Conservation (phyloP, 305 asterid species). For the Rubia tinctorum region DNA sequence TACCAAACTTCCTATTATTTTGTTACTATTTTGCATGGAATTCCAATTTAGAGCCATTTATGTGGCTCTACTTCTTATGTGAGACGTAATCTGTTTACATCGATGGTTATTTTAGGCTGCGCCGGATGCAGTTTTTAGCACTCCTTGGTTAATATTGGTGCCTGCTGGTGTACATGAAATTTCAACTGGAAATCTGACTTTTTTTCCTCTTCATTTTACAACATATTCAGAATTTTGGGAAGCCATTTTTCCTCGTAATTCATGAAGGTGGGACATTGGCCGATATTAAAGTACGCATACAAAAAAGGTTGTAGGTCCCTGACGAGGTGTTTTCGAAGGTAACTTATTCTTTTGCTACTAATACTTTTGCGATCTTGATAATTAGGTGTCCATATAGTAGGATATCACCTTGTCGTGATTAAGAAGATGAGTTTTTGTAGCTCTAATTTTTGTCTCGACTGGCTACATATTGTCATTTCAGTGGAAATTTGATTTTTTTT, state of each 20-base stretch:
- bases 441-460: background rate
- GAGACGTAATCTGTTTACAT: background rate
- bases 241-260: too few relatives aligned
- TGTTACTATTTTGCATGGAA: background rate
- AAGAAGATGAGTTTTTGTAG: background rate
- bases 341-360: slow-evolving; percentile 10
- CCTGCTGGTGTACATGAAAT: too few relatives aligned
- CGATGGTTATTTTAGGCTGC: slow-evolving; percentile 52
- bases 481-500: slow-evolving; percentile 75
- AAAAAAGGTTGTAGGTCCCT: slow-evolving; percentile 56
- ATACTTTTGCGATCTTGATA: background rate
- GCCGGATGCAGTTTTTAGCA: slow-evolving; percentile 98
- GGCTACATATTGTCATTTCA: slow-evolving; percentile 17
- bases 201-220: too few relatives aligned
- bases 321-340: slow-evolving; percentile 79
- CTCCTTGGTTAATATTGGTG: too few relatives aligned
- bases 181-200: too few relatives aligned
- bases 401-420: background rate
- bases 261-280: too few relatives aligned
- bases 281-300: slow-evolving; percentile 58
- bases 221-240: too few relatives aligned
- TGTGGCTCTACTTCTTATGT: background rate
- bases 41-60: background rate
- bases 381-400: background rate
- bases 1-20: background rate